A percentile compares a stretch with the other conserved stretches of the same genome.
phyloP scores from a whole-genome alignment of 73 alveolate genomes.

The Paramecium biaurelia region DNA sequence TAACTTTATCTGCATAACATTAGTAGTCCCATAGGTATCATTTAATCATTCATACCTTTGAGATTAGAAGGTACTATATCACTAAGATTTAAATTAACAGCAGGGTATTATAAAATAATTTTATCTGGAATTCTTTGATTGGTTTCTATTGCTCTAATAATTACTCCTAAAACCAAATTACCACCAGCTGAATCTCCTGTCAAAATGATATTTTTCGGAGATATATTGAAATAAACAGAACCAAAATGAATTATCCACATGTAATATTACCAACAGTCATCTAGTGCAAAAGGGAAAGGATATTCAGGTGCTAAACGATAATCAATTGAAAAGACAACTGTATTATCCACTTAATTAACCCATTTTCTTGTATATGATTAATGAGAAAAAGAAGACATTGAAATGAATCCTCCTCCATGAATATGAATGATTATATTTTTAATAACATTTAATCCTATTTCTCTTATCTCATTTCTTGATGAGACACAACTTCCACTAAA shows the following conservation, averaged over 20 bases:
- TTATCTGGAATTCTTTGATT: conserved; percentile 88
- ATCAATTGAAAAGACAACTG: conserved; percentile 75
- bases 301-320: conserved; percentile 82
- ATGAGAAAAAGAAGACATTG: conserved; percentile 92
- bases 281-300: conserved; percentile 81
- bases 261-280: conserved; percentile 87
- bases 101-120: conserved; percentile 86
- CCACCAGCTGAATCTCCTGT: conserved; percentile 92
- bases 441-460: neutral
- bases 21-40: conserved; percentile 85
- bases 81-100: conserved; percentile 68
- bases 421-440: conserved; percentile 77
- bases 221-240: conserved; percentile 61
- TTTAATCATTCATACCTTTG: conserved; percentile 77
- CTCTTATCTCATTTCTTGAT: neutral
- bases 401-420: conserved; percentile 98
- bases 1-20: conserved; percentile 80
- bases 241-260: conserved; percentile 78
- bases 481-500: neutral
- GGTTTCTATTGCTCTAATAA: conserved; percentile 79
- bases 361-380: conserved; percentile 88
- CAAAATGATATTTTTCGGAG: conserved; percentile 70
- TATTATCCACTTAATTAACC: conserved; percentile 80
- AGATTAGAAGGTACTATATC: conserved; percentile 72
- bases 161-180: conserved; percentile 72